These are phyloP conservation scores for Meyerozyma sp. DNA, from an alignment of 1,139 yeast genomes.

Conservation along the genomic window DNA sequence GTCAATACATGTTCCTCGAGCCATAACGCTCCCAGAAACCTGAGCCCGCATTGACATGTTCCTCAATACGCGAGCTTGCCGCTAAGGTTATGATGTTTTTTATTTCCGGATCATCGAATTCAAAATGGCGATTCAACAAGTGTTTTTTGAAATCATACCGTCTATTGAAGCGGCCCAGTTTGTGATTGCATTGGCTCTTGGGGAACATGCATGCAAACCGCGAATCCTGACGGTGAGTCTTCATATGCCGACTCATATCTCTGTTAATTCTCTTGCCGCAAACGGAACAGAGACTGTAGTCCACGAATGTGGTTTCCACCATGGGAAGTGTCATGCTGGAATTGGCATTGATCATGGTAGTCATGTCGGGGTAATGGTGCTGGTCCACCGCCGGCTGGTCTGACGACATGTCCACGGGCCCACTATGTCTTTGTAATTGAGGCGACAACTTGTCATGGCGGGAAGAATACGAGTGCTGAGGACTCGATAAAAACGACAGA, in stretches of 20 bases:
- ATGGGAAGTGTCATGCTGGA: constrained; percentile 28
- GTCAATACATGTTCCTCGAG: constrained; percentile 49
- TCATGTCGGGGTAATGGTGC: constrained; percentile 34
- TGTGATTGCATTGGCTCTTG: constrained; percentile 50
- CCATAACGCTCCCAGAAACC: constrained; percentile 52
- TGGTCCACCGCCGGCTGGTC: constrained; percentile 1
- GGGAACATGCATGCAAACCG: constrained; percentile 60
- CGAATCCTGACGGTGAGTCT: constrained; percentile 57
- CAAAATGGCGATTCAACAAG: constrained; percentile 56
- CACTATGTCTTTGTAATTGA: not conserved
- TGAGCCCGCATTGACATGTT: constrained; percentile 51
- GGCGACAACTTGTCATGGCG: not conserved
- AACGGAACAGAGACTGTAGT: constrained; percentile 36
- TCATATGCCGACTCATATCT: constrained; percentile 60
- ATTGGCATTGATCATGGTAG: constrained; percentile 36
- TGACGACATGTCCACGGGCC: not conserved
- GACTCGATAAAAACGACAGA: not conserved
- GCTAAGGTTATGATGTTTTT: constrained; percentile 47
- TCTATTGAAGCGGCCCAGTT: constrained; percentile 53
- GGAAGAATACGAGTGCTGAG: not conserved
- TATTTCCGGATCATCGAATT: constrained; percentile 45
- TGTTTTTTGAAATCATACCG: constrained; percentile 70
- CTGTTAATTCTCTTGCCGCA: constrained; percentile 56
- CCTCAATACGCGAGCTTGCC: constrained; percentile 53
- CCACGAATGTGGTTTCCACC: constrained; percentile 26